phyloP scores from a whole-genome alignment of 257 asterid genomes.

The Solanum sejunctum region DNA sequence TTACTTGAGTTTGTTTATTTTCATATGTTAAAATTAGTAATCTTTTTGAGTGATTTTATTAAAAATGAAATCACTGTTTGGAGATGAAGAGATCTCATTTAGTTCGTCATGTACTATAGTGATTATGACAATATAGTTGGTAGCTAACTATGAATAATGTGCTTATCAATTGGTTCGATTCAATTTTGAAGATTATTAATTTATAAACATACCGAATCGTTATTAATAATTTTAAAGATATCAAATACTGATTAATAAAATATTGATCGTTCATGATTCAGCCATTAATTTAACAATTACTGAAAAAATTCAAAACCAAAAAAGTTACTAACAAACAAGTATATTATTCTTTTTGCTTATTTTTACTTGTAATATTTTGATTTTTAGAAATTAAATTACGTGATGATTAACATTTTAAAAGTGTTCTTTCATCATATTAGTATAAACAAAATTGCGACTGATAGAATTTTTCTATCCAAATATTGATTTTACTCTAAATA shows the following conservation, averaged over 20 bases:
- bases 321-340: background rate
- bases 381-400: accelerated
- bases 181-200: background rate
- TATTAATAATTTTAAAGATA: too few species aligned
- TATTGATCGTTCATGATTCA: background rate
- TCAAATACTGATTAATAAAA: too few species aligned
- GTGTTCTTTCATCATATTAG: background rate
- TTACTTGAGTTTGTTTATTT: too few species aligned
- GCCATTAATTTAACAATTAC: background rate
- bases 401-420: accelerated
- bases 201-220: background rate
- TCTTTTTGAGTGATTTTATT: too few species aligned
- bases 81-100: too few species aligned
- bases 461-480: accelerated
- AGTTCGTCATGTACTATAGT: too few species aligned
- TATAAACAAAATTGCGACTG: accelerated
- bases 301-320: background rate
- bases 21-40: too few species aligned
- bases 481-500: background rate
- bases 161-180: background rate
- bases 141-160: background rate
- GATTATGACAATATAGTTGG: background rate
- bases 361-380: background rate
- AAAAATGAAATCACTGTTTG: too few species aligned
- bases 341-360: accelerated